A percentile compares a stretch with the other conserved stretches of the same genome.
phyloP scores from a whole-genome alignment of 1,284 basidiomycete species.

The Cutaneotrichosporon cavernicola region DNA sequence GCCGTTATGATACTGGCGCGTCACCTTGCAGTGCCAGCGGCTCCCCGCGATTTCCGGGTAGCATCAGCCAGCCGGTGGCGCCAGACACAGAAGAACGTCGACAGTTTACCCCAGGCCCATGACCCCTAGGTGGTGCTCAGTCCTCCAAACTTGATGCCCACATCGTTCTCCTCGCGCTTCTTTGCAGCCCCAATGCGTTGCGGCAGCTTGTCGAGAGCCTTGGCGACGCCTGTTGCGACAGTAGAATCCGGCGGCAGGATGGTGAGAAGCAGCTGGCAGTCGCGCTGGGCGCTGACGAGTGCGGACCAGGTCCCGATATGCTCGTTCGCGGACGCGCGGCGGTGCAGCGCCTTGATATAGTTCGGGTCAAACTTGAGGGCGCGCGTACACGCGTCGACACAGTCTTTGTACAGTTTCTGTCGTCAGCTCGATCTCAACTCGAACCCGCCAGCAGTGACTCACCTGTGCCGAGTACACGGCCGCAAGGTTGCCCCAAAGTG shows the following conservation, averaged over 20 bases:
- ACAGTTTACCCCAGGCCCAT: constrained; percentile 3
- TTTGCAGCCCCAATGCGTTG: constrained; percentile 11
- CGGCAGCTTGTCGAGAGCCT: constrained; percentile 19
- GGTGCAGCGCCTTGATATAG: constrained; percentile 84
- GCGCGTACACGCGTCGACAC: constrained; percentile 52
- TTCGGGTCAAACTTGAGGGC: constrained; percentile 78
- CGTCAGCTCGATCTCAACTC: neutral
- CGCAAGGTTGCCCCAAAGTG: constrained; percentile 47
- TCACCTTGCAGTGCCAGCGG: neutral
- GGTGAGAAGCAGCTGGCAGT: constrained; percentile 16
- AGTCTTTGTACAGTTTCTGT: constrained; percentile 47
- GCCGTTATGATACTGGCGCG: neutral
- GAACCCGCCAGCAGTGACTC: neutral
- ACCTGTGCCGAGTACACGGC: constrained; percentile 54
- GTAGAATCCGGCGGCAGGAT: constrained; percentile 19
- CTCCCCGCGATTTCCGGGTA: neutral
- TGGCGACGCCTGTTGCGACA: constrained; percentile 12
- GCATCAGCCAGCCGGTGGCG: neutral
- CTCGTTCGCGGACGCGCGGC: constrained; percentile 82
- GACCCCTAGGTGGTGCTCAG: constrained; percentile 1
- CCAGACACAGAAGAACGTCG: neutral
- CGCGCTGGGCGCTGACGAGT: constrained; percentile 66
- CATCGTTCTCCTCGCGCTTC: constrained; percentile 18
- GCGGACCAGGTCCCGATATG: constrained; percentile 76
- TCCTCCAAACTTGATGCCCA: constrained; percentile 15